Evolutionary conservation across 2,329 filamentous ascomycete genomes (phyloP), one percentile per base, ranked within the genome.

Genomic region (Cyphellophora europaea): DNA sequence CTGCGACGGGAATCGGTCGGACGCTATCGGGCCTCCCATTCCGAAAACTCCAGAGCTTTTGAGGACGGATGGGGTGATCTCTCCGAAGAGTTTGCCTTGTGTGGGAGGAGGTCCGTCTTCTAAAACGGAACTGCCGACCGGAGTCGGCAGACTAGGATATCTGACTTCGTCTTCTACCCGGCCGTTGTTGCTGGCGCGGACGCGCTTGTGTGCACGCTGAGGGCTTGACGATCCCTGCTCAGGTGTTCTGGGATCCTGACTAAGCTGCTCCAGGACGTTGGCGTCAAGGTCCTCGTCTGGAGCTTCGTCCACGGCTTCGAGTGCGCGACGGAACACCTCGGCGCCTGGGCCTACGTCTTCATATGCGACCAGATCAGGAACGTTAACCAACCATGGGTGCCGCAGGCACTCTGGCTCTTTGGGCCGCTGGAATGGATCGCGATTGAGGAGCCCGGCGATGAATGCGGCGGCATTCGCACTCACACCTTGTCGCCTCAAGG

Each of bases 361-460:
- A 41, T 82, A 79, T 47, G 84, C 70, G 35, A 70, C 70, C 5
- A 71, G 67, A 35, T 72, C 66, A 1, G 56, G 52, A 15, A 66
- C 58, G n/a, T 65, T 56, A 15, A 53, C 56, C n/a, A 93, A 66
- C 89, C 89, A 96, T 1, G 72, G 63, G 54, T 91, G 82, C 10
- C 62, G 59, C 38, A 84, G 70, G 35, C 93, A 79, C 33, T 82
- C 71, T 4, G 63, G 55, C 29, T 91, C 78, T 0, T 79, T 83
- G 1, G 86, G 83, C 37, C 89, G 77, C n/a, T 72, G 61, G 37
- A 81, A 72, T 1, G 89, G 86, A 32, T 87, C 77, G n/a, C 76
- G 75, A 45, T 86, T 77, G 4, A 96, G 74, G 74, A 95, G 91
- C n/a, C 67, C 66, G 11, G 65, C 62, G 19, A 96, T 63, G 47